A percentile compares a stretch with the other conserved stretches of the same genome.
phyloP scores from a whole-genome alignment of 23 red algal species.

The Agarophyton chilense region DNA sequence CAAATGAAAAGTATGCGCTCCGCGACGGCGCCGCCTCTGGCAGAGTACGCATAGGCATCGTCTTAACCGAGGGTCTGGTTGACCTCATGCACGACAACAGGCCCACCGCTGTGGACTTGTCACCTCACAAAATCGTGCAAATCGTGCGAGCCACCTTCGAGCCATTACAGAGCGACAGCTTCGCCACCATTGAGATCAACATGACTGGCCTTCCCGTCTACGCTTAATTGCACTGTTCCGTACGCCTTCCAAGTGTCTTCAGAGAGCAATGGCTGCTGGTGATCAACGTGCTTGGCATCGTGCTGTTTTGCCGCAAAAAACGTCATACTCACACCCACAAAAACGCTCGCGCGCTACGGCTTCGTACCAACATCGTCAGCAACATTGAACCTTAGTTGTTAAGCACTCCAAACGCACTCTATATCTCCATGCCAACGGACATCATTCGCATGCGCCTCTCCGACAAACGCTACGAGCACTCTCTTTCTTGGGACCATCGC shows the following conservation, averaged over 20 bases:
- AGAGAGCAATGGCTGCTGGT: too few species aligned
- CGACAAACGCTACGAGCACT: neutral
- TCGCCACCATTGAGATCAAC: neutral
- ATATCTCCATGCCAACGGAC: neutral
- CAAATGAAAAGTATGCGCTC: neutral
- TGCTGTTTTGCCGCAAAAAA: neutral
- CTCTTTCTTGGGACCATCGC: slow-evolving; percentile 14
- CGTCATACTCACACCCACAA: neutral
- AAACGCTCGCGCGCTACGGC: neutral
- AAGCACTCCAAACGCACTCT: neutral
- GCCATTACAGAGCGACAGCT: neutral
- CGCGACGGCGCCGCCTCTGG: neutral
- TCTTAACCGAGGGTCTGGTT: neutral
- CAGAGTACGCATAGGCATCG: neutral
- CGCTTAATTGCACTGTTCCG: neutral
- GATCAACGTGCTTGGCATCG: slow-evolving; percentile 7
- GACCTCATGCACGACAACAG: neutral
- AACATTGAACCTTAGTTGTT: neutral
- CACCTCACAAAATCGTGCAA: neutral
- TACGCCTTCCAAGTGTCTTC: neutral
- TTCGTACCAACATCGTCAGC: neutral
- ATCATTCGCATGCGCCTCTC: neutral
- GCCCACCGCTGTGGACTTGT: neutral
- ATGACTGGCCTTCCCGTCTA: neutral
- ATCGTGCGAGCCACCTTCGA: neutral